Base-by-base conservation (phyloP, 108 stramenopile species). In the Fragilaria crotonensis region DNA sequence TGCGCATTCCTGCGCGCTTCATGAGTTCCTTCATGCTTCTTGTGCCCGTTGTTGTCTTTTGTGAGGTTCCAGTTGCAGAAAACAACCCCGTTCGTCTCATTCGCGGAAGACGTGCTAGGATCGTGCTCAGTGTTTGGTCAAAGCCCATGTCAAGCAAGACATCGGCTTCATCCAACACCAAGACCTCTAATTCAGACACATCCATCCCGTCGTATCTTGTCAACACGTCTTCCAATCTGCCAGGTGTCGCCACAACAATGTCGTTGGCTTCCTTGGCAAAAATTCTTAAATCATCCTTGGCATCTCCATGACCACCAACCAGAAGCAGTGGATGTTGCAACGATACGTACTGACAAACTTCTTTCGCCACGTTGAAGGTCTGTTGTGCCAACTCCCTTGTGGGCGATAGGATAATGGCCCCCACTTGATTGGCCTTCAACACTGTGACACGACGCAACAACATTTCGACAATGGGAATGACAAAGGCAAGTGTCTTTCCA, bases 401-500 rank as follows among this genome's bases (percentile, higher is more conserved):
- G 4, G 98, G 98, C 14, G 83, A 81, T 45, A 99, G 44, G 55
- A 97, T 79, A 32, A 97, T 69, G 4, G 75, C 87, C 0, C 85
- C 88, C 17, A 90, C 68, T 60, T 94, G 85, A 47, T 73, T 60
- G 57, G 68, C 68, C 32, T 60, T 63, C 0, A 85, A 52, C 25
- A 74, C 62, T 3, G 31, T 29, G 23, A 75, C 75, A 22, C 85
- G 62, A 5, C 84, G 70, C 27, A 84, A 55, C 21, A 98, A 73
- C 69, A 96, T 75, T 73, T 99, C 96, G 2, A 98, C 75, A 5
- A 85, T 71, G 2, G 99, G 96, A 4, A 98, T 74, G 9, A 96
- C 75, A 60, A 98, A 99, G 11, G 97, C 94, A n/a, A 99, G 77
- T 20, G 99, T 99, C 68, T 99, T 99, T 2, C 99, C 99, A 7